phyloP scores from a whole-genome alignment of 257 asterid genomes.

The Cynanchum wilfordii region DNA sequence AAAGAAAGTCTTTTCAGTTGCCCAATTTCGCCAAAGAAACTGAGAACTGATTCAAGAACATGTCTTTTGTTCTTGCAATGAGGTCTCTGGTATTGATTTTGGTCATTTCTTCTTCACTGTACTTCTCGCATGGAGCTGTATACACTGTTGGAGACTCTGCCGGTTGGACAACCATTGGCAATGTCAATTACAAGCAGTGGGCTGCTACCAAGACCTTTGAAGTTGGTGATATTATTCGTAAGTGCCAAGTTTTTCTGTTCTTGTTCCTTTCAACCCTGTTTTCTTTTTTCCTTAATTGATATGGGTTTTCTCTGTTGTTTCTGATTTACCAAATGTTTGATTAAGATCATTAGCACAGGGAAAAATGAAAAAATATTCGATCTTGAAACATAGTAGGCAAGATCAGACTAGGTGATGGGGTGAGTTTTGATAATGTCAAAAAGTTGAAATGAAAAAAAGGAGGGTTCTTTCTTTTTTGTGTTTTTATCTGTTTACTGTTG shows the following conservation, averaged over 20 bases:
- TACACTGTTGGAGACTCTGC: slow-evolving; percentile 79
- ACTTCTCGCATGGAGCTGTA: slow-evolving; percentile 16
- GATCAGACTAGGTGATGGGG: neutral
- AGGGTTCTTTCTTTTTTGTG: neutral
- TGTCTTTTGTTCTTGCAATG: slow-evolving; percentile 5
- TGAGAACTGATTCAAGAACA: neutral
- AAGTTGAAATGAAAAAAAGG: neutral
- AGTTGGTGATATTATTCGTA: slow-evolving; percentile 64
- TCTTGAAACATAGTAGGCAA: neutral
- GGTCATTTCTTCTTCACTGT: neutral
- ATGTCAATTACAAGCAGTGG: slow-evolving; percentile 72
- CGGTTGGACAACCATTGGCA: slow-evolving; percentile 88
- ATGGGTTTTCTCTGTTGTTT: neutral
- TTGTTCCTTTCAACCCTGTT: neutral
- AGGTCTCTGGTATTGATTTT: neutral
- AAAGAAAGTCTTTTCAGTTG: neutral
- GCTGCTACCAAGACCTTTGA: slow-evolving; percentile 48
- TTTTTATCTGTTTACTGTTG: neutral
- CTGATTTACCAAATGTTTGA: neutral
- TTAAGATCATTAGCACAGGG: neutral
- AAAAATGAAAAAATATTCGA: neutral
- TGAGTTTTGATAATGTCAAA: neutral
- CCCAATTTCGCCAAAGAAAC: neutral
- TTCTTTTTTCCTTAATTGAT: neutral
- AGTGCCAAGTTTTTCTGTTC: neutral